Evolutionary conservation across 192 early-diverging fungal genomes (phyloP).

Genomic region (Chytriomyces sp.): DNA sequence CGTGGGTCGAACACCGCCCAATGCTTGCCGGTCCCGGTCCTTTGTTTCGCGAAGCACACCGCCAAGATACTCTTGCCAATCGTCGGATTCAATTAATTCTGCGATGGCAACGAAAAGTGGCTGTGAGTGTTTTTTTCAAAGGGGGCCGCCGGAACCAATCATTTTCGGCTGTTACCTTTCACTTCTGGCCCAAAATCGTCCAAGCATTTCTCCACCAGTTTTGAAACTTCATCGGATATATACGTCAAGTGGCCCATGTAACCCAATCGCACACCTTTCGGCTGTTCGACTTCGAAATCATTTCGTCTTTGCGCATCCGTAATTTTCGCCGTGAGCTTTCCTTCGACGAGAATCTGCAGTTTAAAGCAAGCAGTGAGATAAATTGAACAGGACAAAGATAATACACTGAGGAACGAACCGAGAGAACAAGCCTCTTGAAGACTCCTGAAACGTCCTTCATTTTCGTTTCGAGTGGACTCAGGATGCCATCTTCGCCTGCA

Average conservation of each 20-base stretch:
- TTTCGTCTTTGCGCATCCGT: constrained; percentile 84
- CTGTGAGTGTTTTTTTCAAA: not conserved
- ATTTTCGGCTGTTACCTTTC: constrained; percentile 35
- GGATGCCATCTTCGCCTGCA: constrained; percentile 23
- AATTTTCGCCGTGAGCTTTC: constrained; percentile 82
- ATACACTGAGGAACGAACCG: constrained; percentile 38
- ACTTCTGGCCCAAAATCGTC: constrained; percentile 54
- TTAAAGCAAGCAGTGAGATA: constrained; percentile 1
- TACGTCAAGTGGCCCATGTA: constrained; percentile 99
- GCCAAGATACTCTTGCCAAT: constrained; percentile 61
- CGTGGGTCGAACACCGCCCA: constrained; percentile 61
- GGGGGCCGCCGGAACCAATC: too few species aligned
- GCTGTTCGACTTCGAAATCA: constrained; percentile 77
- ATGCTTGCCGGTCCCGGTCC: constrained; percentile 59
- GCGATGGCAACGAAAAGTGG: not conserved
- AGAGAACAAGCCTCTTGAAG: constrained; percentile 57
- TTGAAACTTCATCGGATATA: constrained; percentile 93
- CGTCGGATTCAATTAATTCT: constrained; percentile 52
- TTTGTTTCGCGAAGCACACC: constrained; percentile 57
- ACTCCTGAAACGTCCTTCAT: constrained; percentile 53
- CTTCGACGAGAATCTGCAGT: constrained; percentile 78
- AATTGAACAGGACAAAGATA: constrained; percentile 19
- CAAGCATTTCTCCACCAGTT: constrained; percentile 79
- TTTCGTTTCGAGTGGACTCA: constrained; percentile 44
- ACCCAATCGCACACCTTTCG: constrained; percentile 89